phyloP scores from a whole-genome alignment of 345 rosid species.

The Sisymbrium irio region DNA sequence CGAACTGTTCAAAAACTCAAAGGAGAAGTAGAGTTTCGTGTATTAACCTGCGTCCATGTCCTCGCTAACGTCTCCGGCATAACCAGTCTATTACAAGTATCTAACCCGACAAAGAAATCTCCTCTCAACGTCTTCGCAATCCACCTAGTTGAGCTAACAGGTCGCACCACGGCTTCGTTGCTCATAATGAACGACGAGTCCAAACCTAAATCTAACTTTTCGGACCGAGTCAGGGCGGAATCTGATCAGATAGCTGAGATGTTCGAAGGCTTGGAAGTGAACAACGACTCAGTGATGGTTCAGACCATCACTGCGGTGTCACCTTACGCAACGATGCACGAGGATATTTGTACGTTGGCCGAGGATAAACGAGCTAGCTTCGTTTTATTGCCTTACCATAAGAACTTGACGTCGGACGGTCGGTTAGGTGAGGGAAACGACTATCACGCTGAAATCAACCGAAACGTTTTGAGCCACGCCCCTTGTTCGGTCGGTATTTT shows the following conservation, averaged over 20 bases:
- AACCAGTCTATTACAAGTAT: constrained; percentile 44
- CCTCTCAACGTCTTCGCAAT: constrained; percentile 42
- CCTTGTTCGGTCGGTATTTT: constrained; percentile 64
- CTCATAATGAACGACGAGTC: constrained; percentile 48
- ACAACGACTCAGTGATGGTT: constrained; percentile 18
- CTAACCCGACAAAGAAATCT: constrained; percentile 42
- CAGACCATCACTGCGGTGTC: constrained; percentile 54
- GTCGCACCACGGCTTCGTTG: constrained; percentile 49
- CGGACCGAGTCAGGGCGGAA: constrained; percentile 31
- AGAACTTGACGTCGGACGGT: constrained; percentile 32
- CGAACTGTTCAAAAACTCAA: constrained; percentile 43
- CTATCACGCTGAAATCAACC: constrained; percentile 41
- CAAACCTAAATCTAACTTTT: constrained; percentile 16
- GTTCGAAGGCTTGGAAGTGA: constrained; percentile 36
- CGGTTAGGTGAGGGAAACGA: constrained; percentile 37
- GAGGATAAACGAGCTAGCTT: constrained; percentile 54
- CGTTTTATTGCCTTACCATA: constrained; percentile 61
- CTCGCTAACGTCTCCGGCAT: constrained; percentile 35
- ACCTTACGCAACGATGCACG: constrained; percentile 57
- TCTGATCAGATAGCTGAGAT: constrained; percentile 38
- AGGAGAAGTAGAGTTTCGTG: constrained; percentile 35
- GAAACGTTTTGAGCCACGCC: constrained; percentile 40
- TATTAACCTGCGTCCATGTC: constrained; percentile 44
- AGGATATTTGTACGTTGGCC: constrained; percentile 57
- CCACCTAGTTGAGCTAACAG: constrained; percentile 58